These are phyloP conservation scores for Kregervanrija delftensis DNA, from an alignment of 805 yeast species.

Conservation along the genomic window DNA sequence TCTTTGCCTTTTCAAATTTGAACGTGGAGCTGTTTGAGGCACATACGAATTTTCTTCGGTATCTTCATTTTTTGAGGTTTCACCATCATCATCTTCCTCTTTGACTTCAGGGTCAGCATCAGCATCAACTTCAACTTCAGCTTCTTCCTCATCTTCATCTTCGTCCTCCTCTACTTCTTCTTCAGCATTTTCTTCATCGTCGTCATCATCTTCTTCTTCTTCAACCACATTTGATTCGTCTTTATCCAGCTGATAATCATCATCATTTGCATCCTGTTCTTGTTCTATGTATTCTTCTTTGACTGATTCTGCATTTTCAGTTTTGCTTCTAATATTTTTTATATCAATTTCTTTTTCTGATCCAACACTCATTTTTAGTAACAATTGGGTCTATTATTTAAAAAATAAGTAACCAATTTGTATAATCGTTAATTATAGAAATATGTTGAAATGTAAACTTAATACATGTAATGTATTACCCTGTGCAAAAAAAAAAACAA, in stretches of 20 bases:
- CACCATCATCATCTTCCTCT: conserved; percentile 19
- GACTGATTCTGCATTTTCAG: conserved; percentile 9
- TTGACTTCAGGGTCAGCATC: conserved; percentile 6
- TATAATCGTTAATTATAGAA: too few relatives aligned
- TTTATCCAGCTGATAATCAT: background rate
- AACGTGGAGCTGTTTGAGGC: conserved; percentile 19
- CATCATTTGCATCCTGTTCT: conserved; percentile 16
- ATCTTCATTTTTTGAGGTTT: conserved; percentile 19
- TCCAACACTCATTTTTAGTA: too few relatives aligned
- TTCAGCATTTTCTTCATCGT: conserved; percentile 11
- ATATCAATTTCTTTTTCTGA: too few relatives aligned
- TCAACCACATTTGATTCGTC: conserved; percentile 17
- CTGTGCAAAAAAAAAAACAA: too few relatives aligned
- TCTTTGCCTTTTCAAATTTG: conserved; percentile 19
- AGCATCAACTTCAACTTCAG: conserved; percentile 6
- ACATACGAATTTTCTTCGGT: conserved; percentile 9
- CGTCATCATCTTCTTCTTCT: conserved; percentile 18
- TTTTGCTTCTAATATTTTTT: background rate
- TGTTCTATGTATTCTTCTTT: conserved; percentile 18
- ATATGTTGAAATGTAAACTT: too few relatives aligned
- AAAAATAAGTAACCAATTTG: too few relatives aligned
- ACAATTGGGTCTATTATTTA: too few relatives aligned
- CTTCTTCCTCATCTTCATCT: conserved; percentile 11
- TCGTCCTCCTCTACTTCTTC: conserved; percentile 18
- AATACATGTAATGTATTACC: too few relatives aligned